phyloP scores from a whole-genome alignment of 371 early-diverging fungal genomes.

The Polyrhizophydium stewartii region DNA sequence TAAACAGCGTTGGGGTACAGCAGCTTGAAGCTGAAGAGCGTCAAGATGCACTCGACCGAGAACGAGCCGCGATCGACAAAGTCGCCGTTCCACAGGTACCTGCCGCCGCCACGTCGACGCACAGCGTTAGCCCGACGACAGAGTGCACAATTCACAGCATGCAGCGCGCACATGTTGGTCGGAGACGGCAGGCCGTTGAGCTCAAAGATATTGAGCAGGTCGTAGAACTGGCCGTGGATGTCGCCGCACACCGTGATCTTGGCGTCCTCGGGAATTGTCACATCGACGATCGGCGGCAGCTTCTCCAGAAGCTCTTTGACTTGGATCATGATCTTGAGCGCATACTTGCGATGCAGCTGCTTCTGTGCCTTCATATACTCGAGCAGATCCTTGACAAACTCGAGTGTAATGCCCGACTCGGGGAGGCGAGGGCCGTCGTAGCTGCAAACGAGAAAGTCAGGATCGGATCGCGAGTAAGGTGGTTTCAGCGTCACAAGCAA shows the following conservation, averaged over 20 bases:
- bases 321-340: constrained; percentile 76
- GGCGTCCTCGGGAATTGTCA: constrained; percentile 67
- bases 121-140: no score
- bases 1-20: constrained; percentile 84
- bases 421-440: constrained; percentile 42
- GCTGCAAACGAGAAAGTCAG: neutral
- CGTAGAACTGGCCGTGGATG: constrained; percentile 99
- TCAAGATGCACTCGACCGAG: constrained; percentile 91
- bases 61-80: constrained; percentile 98
- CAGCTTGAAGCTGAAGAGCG: constrained; percentile 89
- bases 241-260: constrained; percentile 96
- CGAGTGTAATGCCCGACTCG: constrained; percentile 59
- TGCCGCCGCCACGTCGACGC: no score
- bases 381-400: constrained; percentile 75
- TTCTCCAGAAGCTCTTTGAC: constrained; percentile 65
- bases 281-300: constrained; percentile 77
- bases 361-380: constrained; percentile 82
- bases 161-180: constrained; percentile 53
- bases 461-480: neutral
- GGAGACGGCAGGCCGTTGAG: constrained; percentile 83
- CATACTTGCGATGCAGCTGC: constrained; percentile 85
- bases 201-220: constrained; percentile 90
- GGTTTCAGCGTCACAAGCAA: neutral
- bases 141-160: no score
- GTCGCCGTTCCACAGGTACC: constrained; percentile 87